Percentiles rank a stretch among this genome's conserved stretches.
Evolutionary conservation across 305 asterid species (phyloP).

Genomic region (Andrographis paniculata): DNA sequence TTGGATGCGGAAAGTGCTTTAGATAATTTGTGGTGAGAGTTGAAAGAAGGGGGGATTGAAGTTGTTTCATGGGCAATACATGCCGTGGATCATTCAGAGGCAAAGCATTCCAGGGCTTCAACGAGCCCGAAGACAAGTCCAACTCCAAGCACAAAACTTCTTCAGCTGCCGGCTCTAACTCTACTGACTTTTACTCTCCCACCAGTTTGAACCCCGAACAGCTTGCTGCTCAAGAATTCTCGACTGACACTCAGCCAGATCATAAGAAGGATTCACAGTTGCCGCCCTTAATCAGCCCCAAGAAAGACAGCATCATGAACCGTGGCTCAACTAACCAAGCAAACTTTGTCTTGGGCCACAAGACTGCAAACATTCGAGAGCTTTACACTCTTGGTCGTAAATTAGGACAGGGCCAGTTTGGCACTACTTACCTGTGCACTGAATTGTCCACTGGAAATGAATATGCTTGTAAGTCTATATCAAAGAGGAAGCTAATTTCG

Average conservation of each 20-base stretch:
- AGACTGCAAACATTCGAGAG: constrained; percentile 65
- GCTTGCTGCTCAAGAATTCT: constrained; percentile 32
- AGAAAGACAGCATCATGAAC: constrained; percentile 41
- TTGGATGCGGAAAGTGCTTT: constrained; percentile 22
- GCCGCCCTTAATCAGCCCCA: constrained; percentile 31
- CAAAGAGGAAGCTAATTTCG: constrained; percentile 78
- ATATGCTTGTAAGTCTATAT: constrained; percentile 80
- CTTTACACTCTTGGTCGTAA: constrained; percentile 69
- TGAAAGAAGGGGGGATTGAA: constrained; percentile 16
- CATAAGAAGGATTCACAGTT: constrained; percentile 22
- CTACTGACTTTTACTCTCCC: constrained; percentile 35
- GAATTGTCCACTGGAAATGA: constrained; percentile 47
- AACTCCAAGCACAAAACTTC: constrained; percentile 33
- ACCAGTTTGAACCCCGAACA: constrained; percentile 30
- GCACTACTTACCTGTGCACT: constrained; percentile 70
- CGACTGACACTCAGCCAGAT: constrained; percentile 27
- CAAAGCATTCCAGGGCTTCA: constrained; percentile 45
- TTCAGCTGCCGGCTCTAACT: constrained; percentile 24
- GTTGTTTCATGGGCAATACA: constrained; percentile 90
- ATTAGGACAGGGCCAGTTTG: constrained; percentile 87
- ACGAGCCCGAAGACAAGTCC: constrained; percentile 46
- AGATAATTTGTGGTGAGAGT: constrained; percentile 17
- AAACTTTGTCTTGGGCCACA: constrained; percentile 62
- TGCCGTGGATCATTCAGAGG: constrained; percentile 83
- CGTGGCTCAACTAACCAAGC: constrained; percentile 58